Evolutionary conservation across 176 grass and related monocot genomes (phyloP).

Genomic region (Oryza punctata): DNA sequence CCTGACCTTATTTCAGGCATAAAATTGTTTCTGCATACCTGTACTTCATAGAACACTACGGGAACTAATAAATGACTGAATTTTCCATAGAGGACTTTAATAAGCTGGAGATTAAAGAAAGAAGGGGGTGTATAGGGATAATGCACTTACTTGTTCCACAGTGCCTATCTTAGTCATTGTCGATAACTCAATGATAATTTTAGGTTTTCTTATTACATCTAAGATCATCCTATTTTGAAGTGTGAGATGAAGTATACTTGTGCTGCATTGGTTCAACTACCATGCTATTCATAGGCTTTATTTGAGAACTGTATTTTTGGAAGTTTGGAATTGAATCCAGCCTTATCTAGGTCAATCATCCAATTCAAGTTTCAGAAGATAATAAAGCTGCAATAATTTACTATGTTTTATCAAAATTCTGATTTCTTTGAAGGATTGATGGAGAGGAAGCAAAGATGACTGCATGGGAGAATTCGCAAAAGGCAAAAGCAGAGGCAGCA

Average conservation of each 20-base stretch:
- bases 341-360: slow-evolving; percentile 9
- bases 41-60: slow-evolving; percentile 24
- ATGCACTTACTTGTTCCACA: background rate
- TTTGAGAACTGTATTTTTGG: background rate
- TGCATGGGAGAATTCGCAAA: slow-evolving; percentile 79
- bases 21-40: slow-evolving; percentile 10
- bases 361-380: background rate
- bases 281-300: background rate
- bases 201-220: background rate
- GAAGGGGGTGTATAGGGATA: background rate
- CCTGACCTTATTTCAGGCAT: background rate
- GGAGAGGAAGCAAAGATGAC: slow-evolving; percentile 70
- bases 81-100: background rate
- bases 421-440: slow-evolving; percentile 51
- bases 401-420: slow-evolving; percentile 11
- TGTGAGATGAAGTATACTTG: background rate
- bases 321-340: slow-evolving; percentile 11
- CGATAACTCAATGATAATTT: background rate
- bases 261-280: background rate
- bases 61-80: slow-evolving; percentile 14
- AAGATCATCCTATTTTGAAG: slow-evolving; percentile 6
- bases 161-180: background rate
- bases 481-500: slow-evolving; percentile 68
- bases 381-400: slow-evolving; percentile 27
- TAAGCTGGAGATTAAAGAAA: background rate